Conservation (phyloP, 1,284 basidiomycete species). For the Ganoderma sinense region DNA sequence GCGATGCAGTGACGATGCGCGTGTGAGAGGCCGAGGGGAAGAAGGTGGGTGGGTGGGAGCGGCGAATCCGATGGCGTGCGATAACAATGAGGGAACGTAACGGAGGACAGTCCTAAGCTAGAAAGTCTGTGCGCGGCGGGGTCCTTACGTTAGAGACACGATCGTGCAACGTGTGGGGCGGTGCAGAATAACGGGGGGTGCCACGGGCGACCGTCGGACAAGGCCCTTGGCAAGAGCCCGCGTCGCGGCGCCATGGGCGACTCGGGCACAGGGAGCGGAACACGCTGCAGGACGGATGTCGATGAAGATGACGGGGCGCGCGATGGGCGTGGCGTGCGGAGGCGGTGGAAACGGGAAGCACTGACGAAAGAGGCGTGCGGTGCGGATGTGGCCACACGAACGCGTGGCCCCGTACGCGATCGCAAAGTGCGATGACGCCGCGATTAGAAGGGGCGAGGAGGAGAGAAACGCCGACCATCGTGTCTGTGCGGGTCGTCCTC, state of each 20-base stretch:
- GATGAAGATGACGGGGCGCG: constrained; percentile 7
- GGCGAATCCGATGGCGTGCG: constrained; percentile 26
- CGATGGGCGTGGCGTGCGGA: constrained; percentile 4
- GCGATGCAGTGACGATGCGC: constrained; percentile 23
- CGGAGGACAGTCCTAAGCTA: constrained; percentile 23
- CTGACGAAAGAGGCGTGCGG: constrained; percentile 6
- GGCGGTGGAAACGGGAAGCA: constrained; percentile 1
- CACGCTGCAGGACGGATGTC: not conserved
- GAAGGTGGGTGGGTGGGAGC: constrained; percentile 13
- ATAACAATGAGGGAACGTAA: constrained; percentile 29
- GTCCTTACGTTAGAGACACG: constrained; percentile 28
- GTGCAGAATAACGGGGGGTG: constrained; percentile 18
- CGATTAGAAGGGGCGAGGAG: constrained; percentile 30
- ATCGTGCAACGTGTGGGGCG: not conserved
- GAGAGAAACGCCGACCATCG: constrained; percentile 25
- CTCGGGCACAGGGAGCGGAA: constrained; percentile 1
- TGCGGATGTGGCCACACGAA: constrained; percentile 22
- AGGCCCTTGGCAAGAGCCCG: not conserved
- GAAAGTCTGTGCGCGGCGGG: constrained; percentile 22
- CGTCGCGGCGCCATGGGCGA: not conserved
- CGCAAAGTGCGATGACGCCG: constrained; percentile 29
- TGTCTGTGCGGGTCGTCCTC: constrained; percentile 32
- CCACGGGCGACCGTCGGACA: constrained; percentile 1
- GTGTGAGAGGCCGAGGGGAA: constrained; percentile 18
- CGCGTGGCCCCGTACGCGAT: constrained; percentile 24